Evolutionary conservation across 2,329 filamentous ascomycete genomes (phyloP), one percentile per base, ranked within the genome.

Genomic region (Aspergillus calidoustus): DNA sequence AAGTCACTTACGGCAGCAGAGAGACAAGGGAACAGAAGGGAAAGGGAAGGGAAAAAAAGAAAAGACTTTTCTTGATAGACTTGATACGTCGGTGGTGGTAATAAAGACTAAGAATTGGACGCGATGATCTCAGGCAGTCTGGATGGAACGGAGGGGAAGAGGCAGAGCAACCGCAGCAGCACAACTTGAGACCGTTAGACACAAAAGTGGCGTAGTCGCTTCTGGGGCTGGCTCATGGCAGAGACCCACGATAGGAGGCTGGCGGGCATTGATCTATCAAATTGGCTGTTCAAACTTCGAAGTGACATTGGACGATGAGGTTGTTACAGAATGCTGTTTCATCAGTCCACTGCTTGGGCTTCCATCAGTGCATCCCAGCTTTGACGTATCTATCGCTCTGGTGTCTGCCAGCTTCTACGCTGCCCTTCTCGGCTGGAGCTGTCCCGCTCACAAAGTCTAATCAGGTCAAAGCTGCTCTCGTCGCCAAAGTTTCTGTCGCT

Each of bases 141-240:
- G 52, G 52, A 54, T 46, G 52, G 34, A 48, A 22, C 43, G 28
- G 25, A 55, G n/a, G 43, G 25, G 53, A 34, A 43, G 34, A 28
- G 38, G 34, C 34, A 41, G 34, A 41, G 25, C 25, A 28, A 28
- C 25, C 2, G 25, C 25, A 41, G 11, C 34, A 41, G 11, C 11
- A 41, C 8, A 41, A 28, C 25, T 31, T 46, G 53, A 47, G 53
- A 47, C 38, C 46, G 41, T 55, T 48, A 54, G 51, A 25, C 34
- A 43, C 23, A 44, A 57, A 56, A 30, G 55, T 57, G 55, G 55
- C 55, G 55, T 57, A 57, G 54, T 46, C 28, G 19, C 31, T 46
- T 52, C 55, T 52, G 47, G 55, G 55, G 55, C 55, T 57, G 55
- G 54, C 23, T 57, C 47, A 57, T 57, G 34, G 47, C 54, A 57